Conservation (phyloP, 305 asterid species). For the Solanum hybrid region DNA sequence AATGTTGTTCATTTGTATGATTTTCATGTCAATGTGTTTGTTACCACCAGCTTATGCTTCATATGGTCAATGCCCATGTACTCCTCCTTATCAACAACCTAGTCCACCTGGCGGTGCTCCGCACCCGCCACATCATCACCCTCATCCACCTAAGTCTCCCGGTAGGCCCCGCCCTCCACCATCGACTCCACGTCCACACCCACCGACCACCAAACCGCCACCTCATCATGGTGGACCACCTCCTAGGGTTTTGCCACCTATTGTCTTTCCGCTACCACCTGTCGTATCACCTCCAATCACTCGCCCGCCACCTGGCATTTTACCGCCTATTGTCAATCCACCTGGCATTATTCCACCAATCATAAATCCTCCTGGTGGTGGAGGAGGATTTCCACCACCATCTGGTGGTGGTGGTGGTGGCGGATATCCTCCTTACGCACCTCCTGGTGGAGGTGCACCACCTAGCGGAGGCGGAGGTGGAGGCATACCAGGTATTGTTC, state of each 20-base stretch:
- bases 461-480: constrained; percentile 21
- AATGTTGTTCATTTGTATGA: constrained; percentile 41
- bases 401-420: constrained; percentile 13
- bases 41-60: constrained; percentile 46
- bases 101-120: constrained; percentile 24
- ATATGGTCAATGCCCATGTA: constrained; percentile 35
- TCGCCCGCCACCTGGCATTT: constrained; percentile 21
- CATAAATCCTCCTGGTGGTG: constrained; percentile 24
- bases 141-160: constrained; percentile 26
- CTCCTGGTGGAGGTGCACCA: constrained; percentile 27
- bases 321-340: constrained; percentile 22
- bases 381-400: constrained; percentile 29
- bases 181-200: background rate
- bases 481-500: constrained; percentile 9
- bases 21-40: constrained; percentile 37
- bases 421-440: constrained; percentile 39
- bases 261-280: constrained; percentile 19
- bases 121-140: constrained; percentile 23
- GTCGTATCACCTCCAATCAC: constrained; percentile 25
- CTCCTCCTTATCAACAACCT: constrained; percentile 42
- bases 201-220: constrained; percentile 15
- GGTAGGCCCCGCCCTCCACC: constrained; percentile 16
- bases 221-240: constrained; percentile 28
- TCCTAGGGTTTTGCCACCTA: constrained; percentile 35
- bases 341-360: constrained; percentile 22